Base-by-base conservation (phyloP, 306 rosid species). In the Benincasa hispida region DNA sequence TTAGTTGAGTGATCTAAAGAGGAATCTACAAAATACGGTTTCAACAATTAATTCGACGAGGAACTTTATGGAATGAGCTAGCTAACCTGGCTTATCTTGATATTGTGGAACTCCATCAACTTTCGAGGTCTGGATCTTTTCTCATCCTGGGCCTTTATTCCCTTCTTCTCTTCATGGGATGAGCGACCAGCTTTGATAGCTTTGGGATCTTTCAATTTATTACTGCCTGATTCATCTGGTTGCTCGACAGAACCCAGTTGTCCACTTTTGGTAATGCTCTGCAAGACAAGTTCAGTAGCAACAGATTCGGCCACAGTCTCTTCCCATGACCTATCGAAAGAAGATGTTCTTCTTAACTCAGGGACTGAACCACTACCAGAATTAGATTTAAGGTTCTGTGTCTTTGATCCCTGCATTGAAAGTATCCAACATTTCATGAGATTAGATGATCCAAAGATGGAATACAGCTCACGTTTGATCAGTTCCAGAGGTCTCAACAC, bases 221-320 rank as follows among this genome's bases (percentile, higher is more conserved):
- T 88, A 84, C 84, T 92, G 24, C 81, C 73, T 24, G 90, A 83
- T 74, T 94, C 99, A 78, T 92, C 98, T 84, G 78, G 89, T 82
- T 87, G 95, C 77, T 92, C 96, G 35, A 76, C n/a, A 79, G 92
- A 87, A 79, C 84, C 81, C 79, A 86, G 79, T 79, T 85, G 84
- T 47, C 78, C 92, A 82, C 79, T 86, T 79, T 87, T 89, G 22
- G 91, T 87, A 75, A 93, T 90, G 81, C 98, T 90, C 83, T 90
- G 97, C 78, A 95, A 92, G 81, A 92, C 97, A 74, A 92, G 93
- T 84, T 92, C 97, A 82, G 89, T 89, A 76, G 99, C 98, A 82
- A 92, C 93, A 72, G 98, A 92, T 83, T 95, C 99, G 78, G 99
- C 97, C 55, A 95, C 96, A 55, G 92, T 87, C 85, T 92, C 99